phyloP scores from a whole-genome alignment of 768 basidiomycete species.

The Hemileccinum rubropunctum region DNA sequence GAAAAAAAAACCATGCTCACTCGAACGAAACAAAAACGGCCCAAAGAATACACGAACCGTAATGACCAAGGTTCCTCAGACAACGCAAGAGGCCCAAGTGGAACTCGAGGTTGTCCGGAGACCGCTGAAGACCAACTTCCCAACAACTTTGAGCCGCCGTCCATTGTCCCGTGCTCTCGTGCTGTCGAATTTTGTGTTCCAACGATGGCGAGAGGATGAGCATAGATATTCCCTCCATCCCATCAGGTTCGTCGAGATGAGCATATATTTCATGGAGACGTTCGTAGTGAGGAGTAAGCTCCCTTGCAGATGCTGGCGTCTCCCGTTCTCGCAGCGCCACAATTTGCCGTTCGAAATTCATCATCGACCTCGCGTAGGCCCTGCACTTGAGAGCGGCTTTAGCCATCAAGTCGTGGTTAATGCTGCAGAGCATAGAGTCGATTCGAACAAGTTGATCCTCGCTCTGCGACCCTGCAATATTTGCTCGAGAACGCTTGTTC shows the following conservation, averaged over 20 bases:
- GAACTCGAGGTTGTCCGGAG: constrained; percentile 83
- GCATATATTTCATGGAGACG: constrained; percentile 95
- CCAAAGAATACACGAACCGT: constrained; percentile 64
- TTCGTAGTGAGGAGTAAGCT: constrained; percentile 62
- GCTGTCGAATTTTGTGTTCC: constrained; percentile 95
- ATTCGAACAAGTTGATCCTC: constrained; percentile 67
- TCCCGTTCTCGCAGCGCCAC: constrained; percentile 43
- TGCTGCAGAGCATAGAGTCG: constrained; percentile 78
- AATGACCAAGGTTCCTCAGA: constrained; percentile 92
- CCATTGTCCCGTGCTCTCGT: constrained; percentile 96
- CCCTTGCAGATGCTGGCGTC: constrained; percentile 44
- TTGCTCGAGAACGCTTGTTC: constrained; percentile 46
- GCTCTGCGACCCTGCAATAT: constrained; percentile 33
- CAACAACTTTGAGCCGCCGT: constrained; percentile 99
- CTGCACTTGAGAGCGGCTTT: constrained; percentile 93
- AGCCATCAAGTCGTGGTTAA: constrained; percentile 87
- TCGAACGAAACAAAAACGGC: background rate
- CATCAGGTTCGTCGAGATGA: constrained; percentile 94
- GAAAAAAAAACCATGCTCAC: background rate
- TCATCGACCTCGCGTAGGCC: constrained; percentile 88
- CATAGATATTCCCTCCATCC: constrained; percentile 96
- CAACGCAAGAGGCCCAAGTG: constrained; percentile 91
- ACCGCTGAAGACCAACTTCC: constrained; percentile 91
- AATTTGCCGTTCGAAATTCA: constrained; percentile 91
- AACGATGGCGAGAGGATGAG: constrained; percentile 84